Evolutionary conservation across 331 rosid genomes (phyloP).

Genomic region (Arachis monticola): DNA sequence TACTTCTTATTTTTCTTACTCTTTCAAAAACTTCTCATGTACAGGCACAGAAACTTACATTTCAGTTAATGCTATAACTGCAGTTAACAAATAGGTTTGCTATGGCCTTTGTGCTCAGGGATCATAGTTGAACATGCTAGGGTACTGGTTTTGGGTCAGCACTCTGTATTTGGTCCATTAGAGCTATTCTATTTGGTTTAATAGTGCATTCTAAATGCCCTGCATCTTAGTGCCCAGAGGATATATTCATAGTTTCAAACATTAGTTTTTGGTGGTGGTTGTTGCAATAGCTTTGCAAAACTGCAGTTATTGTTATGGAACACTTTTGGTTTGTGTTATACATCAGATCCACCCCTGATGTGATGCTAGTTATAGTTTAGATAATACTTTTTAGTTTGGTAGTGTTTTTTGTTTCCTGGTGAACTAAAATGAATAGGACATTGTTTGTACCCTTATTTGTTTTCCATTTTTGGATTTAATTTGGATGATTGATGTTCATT

Average conservation of each 20-base stretch:
- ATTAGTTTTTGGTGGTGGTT: neutral
- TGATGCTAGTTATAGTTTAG: too few relatives aligned
- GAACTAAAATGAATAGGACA: neutral
- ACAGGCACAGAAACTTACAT: neutral
- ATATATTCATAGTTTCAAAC: neutral
- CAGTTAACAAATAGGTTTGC: slow-evolving; percentile 3
- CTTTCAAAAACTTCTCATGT: slow-evolving; percentile 1
- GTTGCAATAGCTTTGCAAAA: slow-evolving; percentile 2
- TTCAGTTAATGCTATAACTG: too few relatives aligned
- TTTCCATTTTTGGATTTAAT: neutral
- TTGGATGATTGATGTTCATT: slow-evolving; percentile 29
- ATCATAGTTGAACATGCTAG: slow-evolving; percentile 6
- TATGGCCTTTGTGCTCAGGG: neutral
- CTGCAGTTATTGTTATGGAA: slow-evolving; percentile 11
- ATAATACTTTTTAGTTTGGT: neutral
- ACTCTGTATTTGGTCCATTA: neutral
- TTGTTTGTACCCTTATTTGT: slow-evolving; percentile 6
- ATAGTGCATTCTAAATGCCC: slow-evolving; percentile 1
- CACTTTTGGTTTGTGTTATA: neutral
- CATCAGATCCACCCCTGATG: neutral
- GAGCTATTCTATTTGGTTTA: neutral
- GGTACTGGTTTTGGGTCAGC: neutral
- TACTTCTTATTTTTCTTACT: slow-evolving; percentile 6
- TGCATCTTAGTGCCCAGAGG: slow-evolving; percentile 6
- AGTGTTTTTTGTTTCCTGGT: neutral